phyloP scores from a whole-genome alignment of 1,139 yeast genomes.

The Nakaseomyces delphensis region DNA sequence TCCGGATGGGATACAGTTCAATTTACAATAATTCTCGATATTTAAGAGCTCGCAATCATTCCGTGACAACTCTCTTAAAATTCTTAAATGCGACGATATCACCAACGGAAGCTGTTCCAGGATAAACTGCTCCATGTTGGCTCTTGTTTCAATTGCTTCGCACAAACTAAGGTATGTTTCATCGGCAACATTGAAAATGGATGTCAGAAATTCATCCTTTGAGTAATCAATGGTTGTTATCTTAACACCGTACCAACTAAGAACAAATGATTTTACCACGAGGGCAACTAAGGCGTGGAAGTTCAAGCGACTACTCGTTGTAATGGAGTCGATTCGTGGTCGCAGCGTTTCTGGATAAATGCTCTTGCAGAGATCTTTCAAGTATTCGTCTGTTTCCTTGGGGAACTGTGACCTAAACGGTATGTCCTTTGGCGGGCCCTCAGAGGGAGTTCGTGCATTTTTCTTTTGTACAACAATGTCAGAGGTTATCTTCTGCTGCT shows the following conservation, averaged over 20 bases:
- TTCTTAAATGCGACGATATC: conserved; percentile 18
- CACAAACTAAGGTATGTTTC: not conserved
- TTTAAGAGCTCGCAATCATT: conserved; percentile 4
- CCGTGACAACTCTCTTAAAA: conserved; percentile 10
- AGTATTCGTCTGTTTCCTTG: conserved; percentile 21
- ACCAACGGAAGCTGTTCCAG: conserved; percentile 7
- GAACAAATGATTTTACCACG: conserved; percentile 22
- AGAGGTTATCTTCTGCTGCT: not conserved
- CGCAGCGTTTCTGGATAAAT: conserved; percentile 20
- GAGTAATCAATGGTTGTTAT: conserved; percentile 20
- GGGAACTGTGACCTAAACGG: conserved; percentile 16
- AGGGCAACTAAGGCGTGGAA: conserved; percentile 22
- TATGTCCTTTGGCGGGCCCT: conserved; percentile 9
- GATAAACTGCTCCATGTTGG: not conserved
- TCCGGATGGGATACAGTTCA: not conserved
- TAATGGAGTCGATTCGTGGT: conserved; percentile 11
- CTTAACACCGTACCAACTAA: conserved; percentile 25
- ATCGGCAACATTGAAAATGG: conserved; percentile 17
- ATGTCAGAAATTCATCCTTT: conserved; percentile 18
- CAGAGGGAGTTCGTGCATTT: not conserved
- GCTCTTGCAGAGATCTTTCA: conserved; percentile 23
- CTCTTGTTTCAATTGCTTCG: conserved; percentile 4
- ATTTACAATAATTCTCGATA: not conserved
- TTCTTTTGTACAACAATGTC: not conserved
- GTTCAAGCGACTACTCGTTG: conserved; percentile 14